These are phyloP conservation scores for Trichosporon sp. DNA, from an alignment of 1,284 basidiomycete species.

Conservation along the genomic window DNA sequence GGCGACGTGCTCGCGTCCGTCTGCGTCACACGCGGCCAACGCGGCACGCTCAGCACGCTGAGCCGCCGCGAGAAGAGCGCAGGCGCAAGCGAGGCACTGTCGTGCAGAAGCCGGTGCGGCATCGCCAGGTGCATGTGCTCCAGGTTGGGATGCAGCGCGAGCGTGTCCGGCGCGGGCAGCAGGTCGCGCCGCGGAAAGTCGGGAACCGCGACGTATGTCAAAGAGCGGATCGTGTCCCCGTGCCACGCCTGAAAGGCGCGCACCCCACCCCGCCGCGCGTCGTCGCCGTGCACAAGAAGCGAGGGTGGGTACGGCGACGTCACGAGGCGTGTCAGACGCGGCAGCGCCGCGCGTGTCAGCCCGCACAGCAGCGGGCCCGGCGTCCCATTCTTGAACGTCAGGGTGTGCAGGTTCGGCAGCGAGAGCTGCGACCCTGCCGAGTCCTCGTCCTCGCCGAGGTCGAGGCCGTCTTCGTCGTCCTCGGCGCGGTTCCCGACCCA, in stretches of 20 bases:
- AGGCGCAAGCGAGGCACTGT: constrained; percentile 10
- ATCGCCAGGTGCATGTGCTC: constrained; percentile 34
- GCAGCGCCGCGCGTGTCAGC: constrained; percentile 61
- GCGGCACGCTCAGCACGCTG: constrained; percentile 64
- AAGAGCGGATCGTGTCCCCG: constrained; percentile 59
- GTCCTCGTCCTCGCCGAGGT: neutral
- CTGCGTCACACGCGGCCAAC: constrained; percentile 24
- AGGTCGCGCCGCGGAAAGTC: constrained; percentile 64
- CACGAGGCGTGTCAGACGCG: constrained; percentile 62
- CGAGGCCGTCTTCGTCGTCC: constrained; percentile 6
- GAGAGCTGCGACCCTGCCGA: neutral
- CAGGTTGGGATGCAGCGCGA: constrained; percentile 43
- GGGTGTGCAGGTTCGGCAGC: constrained; percentile 60
- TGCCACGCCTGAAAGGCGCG: constrained; percentile 64
- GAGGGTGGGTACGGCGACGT: constrained; percentile 52
- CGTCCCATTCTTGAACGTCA: constrained; percentile 65
- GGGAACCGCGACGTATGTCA: constrained; percentile 56
- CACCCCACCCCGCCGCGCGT: constrained; percentile 43
- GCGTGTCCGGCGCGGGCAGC: constrained; percentile 57
- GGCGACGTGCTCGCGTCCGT: constrained; percentile 8
- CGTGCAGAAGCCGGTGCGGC: constrained; percentile 33
- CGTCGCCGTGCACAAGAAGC: constrained; percentile 10
- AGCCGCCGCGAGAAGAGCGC: constrained; percentile 29
- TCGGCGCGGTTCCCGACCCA: constrained; percentile 52
- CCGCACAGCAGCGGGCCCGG: constrained; percentile 61